Conservation (phyloP, 1,139 yeast species). For the Zygotorulaspora mrakii region DNA sequence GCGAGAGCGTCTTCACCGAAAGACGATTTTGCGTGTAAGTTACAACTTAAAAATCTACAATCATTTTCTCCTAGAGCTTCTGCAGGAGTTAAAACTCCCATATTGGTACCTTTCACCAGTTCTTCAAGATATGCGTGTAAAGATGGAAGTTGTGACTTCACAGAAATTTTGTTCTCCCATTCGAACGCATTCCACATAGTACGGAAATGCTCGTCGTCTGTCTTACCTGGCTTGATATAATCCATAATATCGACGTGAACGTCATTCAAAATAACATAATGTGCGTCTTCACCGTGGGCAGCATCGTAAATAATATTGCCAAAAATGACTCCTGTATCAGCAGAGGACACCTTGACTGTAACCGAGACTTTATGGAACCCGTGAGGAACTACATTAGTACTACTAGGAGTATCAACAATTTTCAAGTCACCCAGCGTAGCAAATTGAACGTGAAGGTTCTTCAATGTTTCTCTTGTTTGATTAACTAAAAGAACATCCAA, state of each 20-base stretch:
- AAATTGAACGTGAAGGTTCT: constrained; percentile 90
- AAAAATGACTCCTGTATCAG: constrained; percentile 95
- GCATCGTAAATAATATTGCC: constrained; percentile 98
- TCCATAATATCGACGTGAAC: constrained; percentile 97
- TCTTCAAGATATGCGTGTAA: constrained; percentile 77
- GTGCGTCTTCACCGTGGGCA: constrained; percentile 84
- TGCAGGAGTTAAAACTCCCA: constrained; percentile 91
- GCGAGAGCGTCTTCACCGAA: constrained; percentile 99
- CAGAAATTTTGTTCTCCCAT: constrained; percentile 98
- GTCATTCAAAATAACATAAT: constrained; percentile 88
- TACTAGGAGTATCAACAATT: constrained; percentile 87
- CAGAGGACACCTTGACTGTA: constrained; percentile 91
- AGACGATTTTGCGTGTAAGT: constrained; percentile 85
- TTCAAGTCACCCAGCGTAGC: constrained; percentile 95
- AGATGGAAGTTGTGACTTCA: constrained; percentile 62
- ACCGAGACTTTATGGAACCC: constrained; percentile 89
- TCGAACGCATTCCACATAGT: constrained; percentile 99
- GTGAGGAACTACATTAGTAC: constrained; percentile 94
- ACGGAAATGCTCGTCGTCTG: constrained; percentile 87
- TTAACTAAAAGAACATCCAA: constrained; percentile 91
- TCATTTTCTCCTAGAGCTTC: constrained; percentile 73
- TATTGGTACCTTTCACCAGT: constrained; percentile 79
- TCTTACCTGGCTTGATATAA: constrained; percentile 89
- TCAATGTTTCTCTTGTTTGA: constrained; percentile 87
- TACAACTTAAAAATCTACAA: constrained; percentile 91